Evolutionary conservation across 768 basidiomycete genomes (phyloP).

Genomic region (Chalciporus chontae): DNA sequence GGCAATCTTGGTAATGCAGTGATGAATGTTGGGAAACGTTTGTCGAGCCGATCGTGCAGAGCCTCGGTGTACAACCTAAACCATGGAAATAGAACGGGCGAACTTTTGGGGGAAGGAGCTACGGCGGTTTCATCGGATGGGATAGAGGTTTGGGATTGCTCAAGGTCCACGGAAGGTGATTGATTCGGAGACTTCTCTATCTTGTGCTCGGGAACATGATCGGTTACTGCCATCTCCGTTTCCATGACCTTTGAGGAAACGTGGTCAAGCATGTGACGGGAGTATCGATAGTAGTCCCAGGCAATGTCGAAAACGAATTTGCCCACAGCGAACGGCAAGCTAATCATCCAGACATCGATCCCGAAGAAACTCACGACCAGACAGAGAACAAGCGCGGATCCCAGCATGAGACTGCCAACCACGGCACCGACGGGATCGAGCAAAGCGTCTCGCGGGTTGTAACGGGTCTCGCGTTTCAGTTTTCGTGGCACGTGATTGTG

Average conservation of each 20-base stretch:
- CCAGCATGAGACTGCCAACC: constrained; percentile 67
- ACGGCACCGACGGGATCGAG: constrained; percentile 71
- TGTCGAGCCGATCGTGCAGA: constrained; percentile 11
- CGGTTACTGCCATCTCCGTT: background rate
- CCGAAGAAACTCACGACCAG: constrained; percentile 74
- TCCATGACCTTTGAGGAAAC: constrained; percentile 2
- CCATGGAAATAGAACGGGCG: background rate
- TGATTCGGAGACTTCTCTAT: background rate
- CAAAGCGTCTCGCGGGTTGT: constrained; percentile 59
- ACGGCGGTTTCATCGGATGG: constrained; percentile 6
- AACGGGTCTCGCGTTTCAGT: constrained; percentile 34
- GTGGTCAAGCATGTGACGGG: constrained; percentile 26
- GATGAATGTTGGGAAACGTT: constrained; percentile 68
- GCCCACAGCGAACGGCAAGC: constrained; percentile 70
- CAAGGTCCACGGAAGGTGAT: background rate
- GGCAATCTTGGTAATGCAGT: constrained; percentile 68
- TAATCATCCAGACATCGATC: constrained; percentile 82
- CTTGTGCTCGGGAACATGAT: background rate
- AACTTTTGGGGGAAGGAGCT: background rate
- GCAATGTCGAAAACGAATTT: constrained; percentile 68
- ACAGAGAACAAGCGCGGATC: constrained; percentile 64
- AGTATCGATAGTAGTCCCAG: constrained; percentile 53
- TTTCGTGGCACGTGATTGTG: constrained; percentile 48
- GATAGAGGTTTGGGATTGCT: background rate
- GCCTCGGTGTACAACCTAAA: background rate